Evolutionary conservation across 495 filamentous ascomycete genomes (phyloP).

Genomic region (Penicillium cinerascens): DNA sequence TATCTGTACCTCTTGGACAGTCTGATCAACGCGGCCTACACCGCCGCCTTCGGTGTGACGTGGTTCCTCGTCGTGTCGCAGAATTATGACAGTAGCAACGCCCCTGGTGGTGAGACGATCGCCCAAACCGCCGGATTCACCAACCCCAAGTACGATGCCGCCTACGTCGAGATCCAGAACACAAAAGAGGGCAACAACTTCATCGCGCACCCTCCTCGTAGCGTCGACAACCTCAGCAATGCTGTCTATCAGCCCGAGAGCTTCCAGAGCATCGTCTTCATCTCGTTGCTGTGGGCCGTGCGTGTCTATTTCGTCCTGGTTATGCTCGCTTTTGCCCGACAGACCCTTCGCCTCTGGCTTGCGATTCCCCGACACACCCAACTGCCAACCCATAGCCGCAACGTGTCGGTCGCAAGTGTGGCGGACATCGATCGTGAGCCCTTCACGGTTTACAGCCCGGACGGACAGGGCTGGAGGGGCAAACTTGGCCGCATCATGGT

Average conservation of each 20-base stretch:
- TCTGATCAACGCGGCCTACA: slow-evolving; percentile 72
- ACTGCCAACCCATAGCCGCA: slow-evolving; percentile 43
- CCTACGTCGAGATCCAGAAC: slow-evolving; percentile 26
- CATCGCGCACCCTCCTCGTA: slow-evolving; percentile 27
- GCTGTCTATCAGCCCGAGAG: slow-evolving; percentile 63
- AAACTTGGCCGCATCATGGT: slow-evolving; percentile 72
- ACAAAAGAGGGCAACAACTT: slow-evolving; percentile 24
- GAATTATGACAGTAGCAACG: slow-evolving; percentile 44
- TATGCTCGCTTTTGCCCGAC: slow-evolving; percentile 73
- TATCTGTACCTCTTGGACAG: slow-evolving; percentile 80
- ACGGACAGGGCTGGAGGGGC: slow-evolving; percentile 75
- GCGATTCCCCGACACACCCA: slow-evolving; percentile 44
- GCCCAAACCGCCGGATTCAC: slow-evolving; percentile 67
- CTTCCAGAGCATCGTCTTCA: slow-evolving; percentile 70
- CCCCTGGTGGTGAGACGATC: slow-evolving; percentile 50
- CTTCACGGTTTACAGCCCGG: slow-evolving; percentile 61
- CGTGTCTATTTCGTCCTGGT: slow-evolving; percentile 76
- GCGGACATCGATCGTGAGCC: slow-evolving; percentile 60
- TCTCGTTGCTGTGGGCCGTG: slow-evolving; percentile 65
- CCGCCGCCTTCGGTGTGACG: slow-evolving; percentile 69
- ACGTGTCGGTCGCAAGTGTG: slow-evolving; percentile 44
- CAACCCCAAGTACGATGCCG: slow-evolving; percentile 59
- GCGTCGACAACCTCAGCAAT: slow-evolving; percentile 39
- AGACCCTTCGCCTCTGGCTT: slow-evolving; percentile 58
- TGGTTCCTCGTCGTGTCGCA: slow-evolving; percentile 76